Conservation (phyloP, 768 basidiomycete genomes). For the Auriscalpium microsporum region DNA sequence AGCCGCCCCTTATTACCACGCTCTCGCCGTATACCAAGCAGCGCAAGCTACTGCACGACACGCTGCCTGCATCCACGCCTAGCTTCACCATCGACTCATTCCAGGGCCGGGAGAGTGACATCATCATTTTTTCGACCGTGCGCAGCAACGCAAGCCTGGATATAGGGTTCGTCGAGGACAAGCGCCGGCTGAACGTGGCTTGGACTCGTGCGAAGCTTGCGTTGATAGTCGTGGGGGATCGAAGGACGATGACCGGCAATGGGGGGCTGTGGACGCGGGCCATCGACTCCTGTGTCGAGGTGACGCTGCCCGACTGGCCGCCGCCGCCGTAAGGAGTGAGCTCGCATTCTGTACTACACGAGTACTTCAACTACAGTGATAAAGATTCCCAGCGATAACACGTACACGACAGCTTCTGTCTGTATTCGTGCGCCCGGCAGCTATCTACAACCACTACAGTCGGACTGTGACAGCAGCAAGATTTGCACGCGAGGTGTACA, state of each 20-base stretch:
- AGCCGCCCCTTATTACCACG: slow-evolving; percentile 29
- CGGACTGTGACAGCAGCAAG: no score
- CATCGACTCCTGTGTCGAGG: slow-evolving; percentile 24
- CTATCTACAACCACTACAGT: no score
- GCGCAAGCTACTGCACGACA: slow-evolving; percentile 35
- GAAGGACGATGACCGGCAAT: slow-evolving; percentile 34
- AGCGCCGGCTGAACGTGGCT: slow-evolving; percentile 55
- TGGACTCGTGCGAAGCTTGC: slow-evolving; percentile 58
- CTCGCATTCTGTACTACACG: no score
- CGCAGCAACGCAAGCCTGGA: slow-evolving; percentile 51
- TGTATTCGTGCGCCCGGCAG: no score
- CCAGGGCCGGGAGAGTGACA: slow-evolving; percentile 61
- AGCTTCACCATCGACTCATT: slow-evolving; percentile 54
- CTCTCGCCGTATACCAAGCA: slow-evolving; percentile 59
- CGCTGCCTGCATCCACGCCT: slow-evolving; percentile 23
- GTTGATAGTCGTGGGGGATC: slow-evolving; percentile 54
- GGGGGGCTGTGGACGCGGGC: slow-evolving; percentile 48
- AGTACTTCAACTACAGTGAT: no score
- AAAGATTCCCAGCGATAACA: no score
- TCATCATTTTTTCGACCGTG: slow-evolving; percentile 58
- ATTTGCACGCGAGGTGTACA: no score
- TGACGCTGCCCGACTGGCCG: slow-evolving; percentile 10
- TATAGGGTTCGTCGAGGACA: slow-evolving; percentile 59
- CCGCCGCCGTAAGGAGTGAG: no score
- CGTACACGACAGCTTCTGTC: no score